phyloP scores from a whole-genome alignment of 225 moss, liverwort and hornwort genomes.

The Polytrichum commune region DNA sequence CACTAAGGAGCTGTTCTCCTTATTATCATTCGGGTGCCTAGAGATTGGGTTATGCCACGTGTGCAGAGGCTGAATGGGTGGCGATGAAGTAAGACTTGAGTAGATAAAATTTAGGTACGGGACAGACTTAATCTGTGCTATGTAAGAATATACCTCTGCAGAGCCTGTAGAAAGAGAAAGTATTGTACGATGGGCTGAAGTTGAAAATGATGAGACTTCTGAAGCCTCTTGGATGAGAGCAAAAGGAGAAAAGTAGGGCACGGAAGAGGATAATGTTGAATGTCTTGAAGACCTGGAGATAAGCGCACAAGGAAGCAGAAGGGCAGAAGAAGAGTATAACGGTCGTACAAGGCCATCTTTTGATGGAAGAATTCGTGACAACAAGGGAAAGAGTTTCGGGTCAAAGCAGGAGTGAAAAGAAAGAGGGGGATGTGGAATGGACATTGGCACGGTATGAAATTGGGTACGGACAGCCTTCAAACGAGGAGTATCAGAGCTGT shows the following conservation, averaged over 20 bases:
- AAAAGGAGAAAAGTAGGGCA: constrained; percentile 33
- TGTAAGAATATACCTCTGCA: constrained; percentile 10
- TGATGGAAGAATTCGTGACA: constrained; percentile 9
- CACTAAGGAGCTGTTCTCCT: constrained; percentile 9
- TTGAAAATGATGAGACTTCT: constrained; percentile 4
- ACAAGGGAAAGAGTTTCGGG: constrained; percentile 7
- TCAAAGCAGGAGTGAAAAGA: constrained; percentile 22
- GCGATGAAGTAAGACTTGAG: constrained; percentile 35
- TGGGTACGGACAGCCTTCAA: constrained; percentile 53
- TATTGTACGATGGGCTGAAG: constrained; percentile 17
- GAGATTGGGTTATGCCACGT: constrained; percentile 56
- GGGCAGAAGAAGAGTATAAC: constrained; percentile 23
- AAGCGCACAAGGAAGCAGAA: constrained; percentile 8
- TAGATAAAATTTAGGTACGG: constrained; percentile 35
- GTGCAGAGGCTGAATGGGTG: constrained; percentile 50
- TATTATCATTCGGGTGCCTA: neutral
- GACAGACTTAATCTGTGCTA: constrained; percentile 9
- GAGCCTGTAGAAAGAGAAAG: constrained; percentile 14
- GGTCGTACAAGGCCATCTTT: constrained; percentile 18
- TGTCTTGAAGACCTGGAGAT: constrained; percentile 7
- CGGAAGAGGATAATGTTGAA: constrained; percentile 5
- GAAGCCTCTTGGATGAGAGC: constrained; percentile 38
- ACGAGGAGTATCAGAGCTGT: constrained; percentile 63
- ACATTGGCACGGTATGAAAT: constrained; percentile 54
- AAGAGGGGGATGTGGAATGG: constrained; percentile 51